Percentiles rank a stretch among this genome's conserved stretches.
phyloP scores from a whole-genome alignment of 805 yeast genomes.

The Candida sonorensis region DNA sequence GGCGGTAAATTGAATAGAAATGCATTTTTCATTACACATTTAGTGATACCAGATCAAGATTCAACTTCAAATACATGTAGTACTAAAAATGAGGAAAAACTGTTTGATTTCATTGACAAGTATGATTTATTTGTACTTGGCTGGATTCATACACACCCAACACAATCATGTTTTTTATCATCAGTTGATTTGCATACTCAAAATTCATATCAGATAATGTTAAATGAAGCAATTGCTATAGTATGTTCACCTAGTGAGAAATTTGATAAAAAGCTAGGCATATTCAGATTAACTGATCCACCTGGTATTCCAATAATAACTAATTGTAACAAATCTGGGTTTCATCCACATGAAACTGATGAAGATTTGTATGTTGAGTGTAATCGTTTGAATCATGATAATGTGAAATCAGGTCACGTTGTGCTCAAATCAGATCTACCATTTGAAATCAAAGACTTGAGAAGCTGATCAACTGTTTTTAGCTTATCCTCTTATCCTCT shows the following conservation, averaged over 20 bases:
- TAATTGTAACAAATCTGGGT: constrained; percentile 41
- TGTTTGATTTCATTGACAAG: constrained; percentile 49
- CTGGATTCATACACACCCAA: constrained; percentile 73
- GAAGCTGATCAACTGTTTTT: constrained; percentile 15
- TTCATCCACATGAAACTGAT: constrained; percentile 61
- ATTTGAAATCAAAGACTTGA: constrained; percentile 41
- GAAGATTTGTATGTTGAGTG: constrained; percentile 42
- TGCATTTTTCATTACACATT: constrained; percentile 57
- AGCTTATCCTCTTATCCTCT: neutral
- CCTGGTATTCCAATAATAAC: constrained; percentile 54
- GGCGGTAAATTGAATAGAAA: constrained; percentile 56
- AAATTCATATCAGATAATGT: constrained; percentile 60
- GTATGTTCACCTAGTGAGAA: constrained; percentile 51
- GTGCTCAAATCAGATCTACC: constrained; percentile 38
- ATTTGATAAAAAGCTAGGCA: constrained; percentile 41
- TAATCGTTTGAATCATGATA: constrained; percentile 25
- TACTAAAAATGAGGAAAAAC: constrained; percentile 51
- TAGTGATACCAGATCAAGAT: constrained; percentile 57
- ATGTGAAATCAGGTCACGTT: constrained; percentile 40
- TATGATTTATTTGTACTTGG: constrained; percentile 58
- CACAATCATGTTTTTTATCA: constrained; percentile 63
- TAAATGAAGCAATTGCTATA: constrained; percentile 62
- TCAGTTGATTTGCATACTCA: constrained; percentile 66
- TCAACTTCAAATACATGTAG: constrained; percentile 58
- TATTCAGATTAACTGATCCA: constrained; percentile 58